A percentile compares a stretch with the other conserved stretches of the same genome.
Conservation (phyloP, 1,284 basidiomycete genomes). For the Irpex lacteus region DNA sequence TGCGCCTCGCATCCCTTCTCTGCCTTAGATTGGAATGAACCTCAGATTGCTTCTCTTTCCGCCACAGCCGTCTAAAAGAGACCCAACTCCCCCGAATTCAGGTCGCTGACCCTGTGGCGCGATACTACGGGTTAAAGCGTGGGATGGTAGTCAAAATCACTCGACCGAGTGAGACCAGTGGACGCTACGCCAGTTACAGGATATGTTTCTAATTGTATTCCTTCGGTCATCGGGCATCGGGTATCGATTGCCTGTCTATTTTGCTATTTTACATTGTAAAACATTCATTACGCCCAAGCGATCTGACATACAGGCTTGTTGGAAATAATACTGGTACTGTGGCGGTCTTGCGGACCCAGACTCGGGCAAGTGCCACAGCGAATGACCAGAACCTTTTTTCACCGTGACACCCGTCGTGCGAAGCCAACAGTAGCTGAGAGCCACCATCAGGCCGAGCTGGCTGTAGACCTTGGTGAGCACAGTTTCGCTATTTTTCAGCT, state of each 20-base stretch:
- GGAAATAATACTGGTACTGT: too few species aligned
- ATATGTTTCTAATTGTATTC: slow-evolving; percentile 66
- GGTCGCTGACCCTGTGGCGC: slow-evolving; percentile 92
- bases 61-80: slow-evolving; percentile 87
- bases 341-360: too few species aligned
- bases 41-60: neutral
- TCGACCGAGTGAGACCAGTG: slow-evolving; percentile 94
- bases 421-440: too few species aligned
- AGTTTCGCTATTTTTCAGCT: neutral
- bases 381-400: too few species aligned
- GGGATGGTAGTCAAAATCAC: slow-evolving; percentile 99
- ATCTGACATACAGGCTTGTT: too few species aligned
- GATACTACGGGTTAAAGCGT: slow-evolving; percentile 94
- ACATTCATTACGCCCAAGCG: too few species aligned
- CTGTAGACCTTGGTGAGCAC: neutral
- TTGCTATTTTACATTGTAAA: neutral
- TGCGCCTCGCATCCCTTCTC: slow-evolving; percentile 42
- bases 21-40: neutral
- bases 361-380: too few species aligned
- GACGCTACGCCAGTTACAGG: slow-evolving; percentile 91
- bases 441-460: too few species aligned
- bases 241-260: too few species aligned
- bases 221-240: neutral
- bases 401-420: too few species aligned
- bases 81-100: slow-evolving; percentile 98